Conservation (phyloP, 345 rosid species). For the Eucalyptus regnans region DNA sequence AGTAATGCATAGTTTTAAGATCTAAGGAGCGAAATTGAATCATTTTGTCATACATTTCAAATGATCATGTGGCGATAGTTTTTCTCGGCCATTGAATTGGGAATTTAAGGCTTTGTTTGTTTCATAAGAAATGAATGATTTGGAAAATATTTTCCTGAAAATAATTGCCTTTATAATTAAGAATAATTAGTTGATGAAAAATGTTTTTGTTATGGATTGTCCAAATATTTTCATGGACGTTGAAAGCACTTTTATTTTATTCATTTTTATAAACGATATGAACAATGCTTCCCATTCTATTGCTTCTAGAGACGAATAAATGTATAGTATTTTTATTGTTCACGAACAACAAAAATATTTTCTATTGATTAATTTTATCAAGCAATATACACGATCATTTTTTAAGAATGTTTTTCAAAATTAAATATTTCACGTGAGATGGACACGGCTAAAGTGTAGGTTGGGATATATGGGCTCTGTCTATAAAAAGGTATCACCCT, state of each 20-base stretch:
- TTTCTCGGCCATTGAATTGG: background rate
- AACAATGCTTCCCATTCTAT: no score
- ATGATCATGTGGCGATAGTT: background rate
- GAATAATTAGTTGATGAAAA: no score
- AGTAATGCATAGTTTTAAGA: background rate
- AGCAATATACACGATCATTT: background rate
- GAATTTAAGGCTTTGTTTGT: no score
- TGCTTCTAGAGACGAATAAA: no score
- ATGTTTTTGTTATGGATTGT: no score
- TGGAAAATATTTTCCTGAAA: background rate
- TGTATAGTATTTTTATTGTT: no score
- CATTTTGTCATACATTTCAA: background rate
- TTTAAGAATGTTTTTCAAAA: background rate
- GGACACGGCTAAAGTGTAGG: background rate
- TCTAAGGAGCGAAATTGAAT: background rate
- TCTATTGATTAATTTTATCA: no score
- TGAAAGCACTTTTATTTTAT: background rate
- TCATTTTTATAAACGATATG: background rate
- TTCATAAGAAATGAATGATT: background rate
- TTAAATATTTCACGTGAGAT: background rate
- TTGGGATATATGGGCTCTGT: background rate
- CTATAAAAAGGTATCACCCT: background rate
- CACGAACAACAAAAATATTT: background rate
- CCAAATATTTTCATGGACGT: no score
- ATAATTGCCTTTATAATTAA: rapidly evolving